Evolutionary conservation across 768 basidiomycete species (phyloP), one percentile per base, ranked within the genome.

Genomic region (Mycena amicta): DNA sequence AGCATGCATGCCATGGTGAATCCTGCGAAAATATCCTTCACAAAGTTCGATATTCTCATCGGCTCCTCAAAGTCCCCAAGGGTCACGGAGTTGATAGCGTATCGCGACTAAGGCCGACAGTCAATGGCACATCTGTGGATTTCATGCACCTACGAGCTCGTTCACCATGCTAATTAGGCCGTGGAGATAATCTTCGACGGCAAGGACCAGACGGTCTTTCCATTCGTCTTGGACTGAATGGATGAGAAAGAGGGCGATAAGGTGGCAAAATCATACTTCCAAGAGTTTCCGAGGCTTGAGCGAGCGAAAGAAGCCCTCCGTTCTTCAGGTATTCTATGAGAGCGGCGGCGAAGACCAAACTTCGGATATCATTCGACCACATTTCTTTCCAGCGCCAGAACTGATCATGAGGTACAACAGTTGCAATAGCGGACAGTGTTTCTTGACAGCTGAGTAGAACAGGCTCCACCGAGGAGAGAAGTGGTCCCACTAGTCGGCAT

Each of bases 311-410:
- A 26, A 93, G 79, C 33, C 74, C 79, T 25, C 88, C 80, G 31
- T 66, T 77, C 4, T 79, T 75, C 5, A 93, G 77, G 66, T 87
- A 93, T 66, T 88, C 82, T 13, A 86, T 76, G 30, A 93, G 70
- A 18, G 86, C 82, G 1, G 84, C 84, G 39, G 83, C 79, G 65
- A 88, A 93, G 1, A 92, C 78, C 12, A 83, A 83, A 18, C 80
- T 81, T 55, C 90, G 80, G 33, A 92, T 69, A 3, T 88, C 86
- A 66, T 83, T 84, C 1, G 82, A 79, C 90, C 90, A 92, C 84
- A 89, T 84, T 25, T 92, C 89, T 69, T 89, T 91, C 88, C 88
- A 93, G 55, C 84, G 79, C 91, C 91, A 93, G 60, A 90, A 85
- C 62, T 92, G 88, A 63, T 88, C 84, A 28, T 76, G 77, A 27